Evolutionary conservation across 352 stramenopile genomes (phyloP), one percentile per base, ranked within the genome.

Genomic region (Phytophthora lateralis): DNA sequence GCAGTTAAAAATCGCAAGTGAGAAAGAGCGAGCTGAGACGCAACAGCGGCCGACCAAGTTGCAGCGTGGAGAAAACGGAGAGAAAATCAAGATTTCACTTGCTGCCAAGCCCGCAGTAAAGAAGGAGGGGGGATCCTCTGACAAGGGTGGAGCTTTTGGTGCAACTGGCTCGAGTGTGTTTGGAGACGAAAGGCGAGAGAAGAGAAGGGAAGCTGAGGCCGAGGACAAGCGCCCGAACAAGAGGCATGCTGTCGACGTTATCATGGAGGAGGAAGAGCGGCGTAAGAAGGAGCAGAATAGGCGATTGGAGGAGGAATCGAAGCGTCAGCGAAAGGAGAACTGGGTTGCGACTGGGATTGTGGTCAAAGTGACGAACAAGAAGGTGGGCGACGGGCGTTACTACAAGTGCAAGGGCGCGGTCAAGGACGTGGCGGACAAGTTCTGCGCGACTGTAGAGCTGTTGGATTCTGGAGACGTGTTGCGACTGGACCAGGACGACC

Each of bases 301-400:
- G 47, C 66, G 71, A 27, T 38, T 78, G 21, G 65, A 88, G 21
- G 68, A 83, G 0, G 75, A 83, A 37, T 53, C 52, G 17, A 60
- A 60, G 32, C 59, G 52, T n/a, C 74, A 80, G 41, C 66, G 73
- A 17, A 88, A 93, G 35, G 90, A 97, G 43, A 83, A 98, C 67
- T 99, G 96, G 96, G 57, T 99, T 30, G 73, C 83, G 2, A 82
- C 64, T 29, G 80, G 88, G 24, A 98, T 98, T 58, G 66, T 98
- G 4, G 95, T 99, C 24, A 97, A 98, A 57, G 82, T 98, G 35
- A 86, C 97, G 55, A 97, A 97, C 63, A 97, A 98, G 73, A 93
- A 91, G 32, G 69, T 98, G 4, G 89, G 81, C 2, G 79, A 85
- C 15, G 93, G 95, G 21, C 71, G 63, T 10, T 97, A 95, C 67